Evolutionary conservation across 2,329 filamentous ascomycete species (phyloP).

Genomic region (Apiospora malaysiana): DNA sequence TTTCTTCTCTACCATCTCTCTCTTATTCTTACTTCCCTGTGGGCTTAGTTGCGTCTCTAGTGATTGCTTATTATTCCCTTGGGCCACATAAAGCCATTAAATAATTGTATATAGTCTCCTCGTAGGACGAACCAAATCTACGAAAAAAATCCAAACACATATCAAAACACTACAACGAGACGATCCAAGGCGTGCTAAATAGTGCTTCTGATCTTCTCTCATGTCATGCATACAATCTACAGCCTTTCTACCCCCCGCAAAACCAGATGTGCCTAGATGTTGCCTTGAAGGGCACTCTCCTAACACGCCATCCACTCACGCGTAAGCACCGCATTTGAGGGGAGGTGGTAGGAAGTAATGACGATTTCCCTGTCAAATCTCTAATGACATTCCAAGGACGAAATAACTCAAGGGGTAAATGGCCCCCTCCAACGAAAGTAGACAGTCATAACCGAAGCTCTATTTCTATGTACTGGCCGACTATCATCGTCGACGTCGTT

Average conservation of each 20-base stretch:
- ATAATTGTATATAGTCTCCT: constrained; percentile 18
- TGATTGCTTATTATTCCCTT: neutral
- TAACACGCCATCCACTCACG: too few relatives aligned
- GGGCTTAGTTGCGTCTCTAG: constrained; percentile 12
- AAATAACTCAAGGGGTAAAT: neutral
- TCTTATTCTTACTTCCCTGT: neutral
- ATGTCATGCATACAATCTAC: too few relatives aligned
- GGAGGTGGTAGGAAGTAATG: too few relatives aligned
- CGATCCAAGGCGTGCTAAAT: neutral
- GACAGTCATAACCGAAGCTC: neutral
- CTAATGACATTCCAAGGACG: neutral
- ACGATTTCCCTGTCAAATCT: too few relatives aligned
- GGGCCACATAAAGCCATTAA: neutral
- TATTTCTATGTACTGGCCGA: constrained; percentile 4
- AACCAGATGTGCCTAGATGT: neutral
- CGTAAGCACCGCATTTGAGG: too few relatives aligned
- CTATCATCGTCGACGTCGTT: neutral
- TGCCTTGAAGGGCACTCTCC: too few relatives aligned
- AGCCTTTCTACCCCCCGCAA: too few relatives aligned
- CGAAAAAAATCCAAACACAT: constrained; percentile 12
- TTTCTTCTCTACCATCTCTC: neutral
- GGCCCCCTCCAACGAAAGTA: neutral
- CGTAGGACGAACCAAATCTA: constrained; percentile 15
- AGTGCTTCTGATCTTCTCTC: too few relatives aligned
- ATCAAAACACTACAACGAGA: neutral